Evolutionary conservation across 805 yeast genomes (phyloP), one percentile per base, ranked within the genome.

Genomic region (Kluyveromyces siamensis): DNA sequence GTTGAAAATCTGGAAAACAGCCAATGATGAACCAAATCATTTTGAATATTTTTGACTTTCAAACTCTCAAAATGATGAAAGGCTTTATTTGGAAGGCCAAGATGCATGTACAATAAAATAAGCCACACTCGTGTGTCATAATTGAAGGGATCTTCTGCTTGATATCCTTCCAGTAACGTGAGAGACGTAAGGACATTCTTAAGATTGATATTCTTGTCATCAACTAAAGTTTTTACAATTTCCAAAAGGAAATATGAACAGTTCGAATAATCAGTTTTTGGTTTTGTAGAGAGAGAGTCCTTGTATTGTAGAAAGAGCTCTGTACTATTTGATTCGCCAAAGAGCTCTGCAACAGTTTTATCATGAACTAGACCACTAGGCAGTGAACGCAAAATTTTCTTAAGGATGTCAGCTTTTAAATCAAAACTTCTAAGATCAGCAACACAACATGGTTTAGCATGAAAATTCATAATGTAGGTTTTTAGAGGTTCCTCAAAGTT

Each of bases 101-200:
- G 58, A 17, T 72, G 59, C 14, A 76, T 70, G 63, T 84, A 86
- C 2, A 87, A 60, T 30, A 79, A 73, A 44, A 85, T 73, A 36
- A 89, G 68, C 90, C 93, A 86, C 8, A 87, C 65, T 47, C 81
- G 73, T 18, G 86, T 68, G 56, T 80, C 82, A 60, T 81, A 87
- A 59, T 90, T 90, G 52, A 82, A 79, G n/a, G 75, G 75, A 60
- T 89, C 96, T 8, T 67, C 60, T 8, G 56, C 42, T 11, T 75
- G 67, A 2, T 82, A 77, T 16, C 71, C 63, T 57, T 85, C 88
- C n/a, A 90, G 66, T 5, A 84, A 62, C 1, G 76, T 56, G 9
- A 83, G 69, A 8, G 79, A 70, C 27, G 72, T 70, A 7, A 74
- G 48, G 1, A 69, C 55, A 18, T 65, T 65, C 8, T 52, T 52